Evolutionary conservation across 257 asterid genomes (phyloP).

Genomic region (Perilla frutescens): DNA sequence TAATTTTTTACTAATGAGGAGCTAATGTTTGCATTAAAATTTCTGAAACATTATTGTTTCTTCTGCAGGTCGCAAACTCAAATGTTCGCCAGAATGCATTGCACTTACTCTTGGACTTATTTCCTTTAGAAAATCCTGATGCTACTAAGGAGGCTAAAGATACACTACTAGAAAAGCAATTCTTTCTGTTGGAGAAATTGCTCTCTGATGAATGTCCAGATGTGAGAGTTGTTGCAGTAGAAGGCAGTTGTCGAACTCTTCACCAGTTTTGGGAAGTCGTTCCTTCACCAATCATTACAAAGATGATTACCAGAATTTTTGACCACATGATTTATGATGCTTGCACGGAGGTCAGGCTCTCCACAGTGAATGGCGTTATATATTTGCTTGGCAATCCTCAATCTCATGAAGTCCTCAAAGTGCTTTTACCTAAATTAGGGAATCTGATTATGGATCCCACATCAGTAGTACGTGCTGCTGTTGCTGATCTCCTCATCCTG

Average conservation of each 20-base stretch:
- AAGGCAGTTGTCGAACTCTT: constrained; percentile 92
- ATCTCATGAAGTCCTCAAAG: constrained; percentile 96
- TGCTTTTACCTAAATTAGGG: constrained; percentile 88
- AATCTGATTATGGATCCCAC: constrained; percentile 69
- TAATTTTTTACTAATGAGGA: not conserved
- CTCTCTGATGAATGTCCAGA: constrained; percentile 89
- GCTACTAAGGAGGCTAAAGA: constrained; percentile 89
- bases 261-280: constrained; percentile 93
- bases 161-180: constrained; percentile 74
- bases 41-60: constrained; percentile 5
- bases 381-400: constrained; percentile 92
- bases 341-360: constrained; percentile 85
- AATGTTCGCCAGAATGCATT: constrained; percentile 93
- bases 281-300: constrained; percentile 81
- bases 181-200: constrained; percentile 81
- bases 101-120: constrained; percentile 81
- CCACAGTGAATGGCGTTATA: constrained; percentile 80
- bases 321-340: constrained; percentile 73
- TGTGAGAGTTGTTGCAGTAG: constrained; percentile 92
- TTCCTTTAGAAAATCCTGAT: constrained; percentile 95
- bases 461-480: constrained; percentile 71
- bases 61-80: constrained; percentile 86
- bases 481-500: constrained; percentile 83
- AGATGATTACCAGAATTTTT: constrained; percentile 68
- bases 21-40: constrained; percentile 3